These are phyloP conservation scores for Themeda triandra DNA, from an alignment of 176 grass and related monocot species.

Conservation along the genomic window DNA sequence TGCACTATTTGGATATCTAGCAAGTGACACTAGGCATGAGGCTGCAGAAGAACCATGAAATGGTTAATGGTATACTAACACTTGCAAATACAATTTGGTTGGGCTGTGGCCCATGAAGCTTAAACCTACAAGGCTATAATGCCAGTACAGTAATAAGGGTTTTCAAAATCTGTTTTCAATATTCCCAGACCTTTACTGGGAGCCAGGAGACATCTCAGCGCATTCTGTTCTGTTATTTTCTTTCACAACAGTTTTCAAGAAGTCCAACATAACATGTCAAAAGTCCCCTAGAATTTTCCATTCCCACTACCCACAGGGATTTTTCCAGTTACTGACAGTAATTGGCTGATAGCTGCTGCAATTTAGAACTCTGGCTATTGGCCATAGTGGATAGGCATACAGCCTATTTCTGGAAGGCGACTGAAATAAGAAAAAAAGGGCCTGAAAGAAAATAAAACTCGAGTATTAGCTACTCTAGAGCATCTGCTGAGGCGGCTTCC, in stretches of 20 bases:
- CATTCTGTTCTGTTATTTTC: not conserved
- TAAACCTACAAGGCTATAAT: not conserved
- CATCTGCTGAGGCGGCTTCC: not conserved
- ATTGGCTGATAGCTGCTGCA: not conserved
- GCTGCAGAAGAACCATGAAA: not conserved
- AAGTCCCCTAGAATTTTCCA: not conserved
- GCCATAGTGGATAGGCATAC: not conserved
- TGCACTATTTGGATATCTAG: not conserved
- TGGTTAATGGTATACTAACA: not conserved
- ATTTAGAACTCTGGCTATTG: not conserved
- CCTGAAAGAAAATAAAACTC: constrained; percentile 21
- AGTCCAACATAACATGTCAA: not conserved
- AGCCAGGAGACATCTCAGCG: not conserved
- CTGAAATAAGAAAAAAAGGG: not conserved
- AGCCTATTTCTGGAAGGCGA: not conserved
- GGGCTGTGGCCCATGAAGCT: not conserved
- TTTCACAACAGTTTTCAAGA: constrained; percentile 2
- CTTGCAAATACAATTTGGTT: not conserved
- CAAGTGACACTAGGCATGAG: not conserved
- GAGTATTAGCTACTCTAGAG: not conserved
- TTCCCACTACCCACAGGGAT: not conserved
- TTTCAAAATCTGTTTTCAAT: not conserved
- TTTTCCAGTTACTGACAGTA: not conserved
- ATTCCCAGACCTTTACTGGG: not conserved
- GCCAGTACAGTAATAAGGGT: not conserved